Base-by-base conservation (phyloP, 192 early-diverging fungal genomes). In the Gorgonomyces haynaldii region DNA sequence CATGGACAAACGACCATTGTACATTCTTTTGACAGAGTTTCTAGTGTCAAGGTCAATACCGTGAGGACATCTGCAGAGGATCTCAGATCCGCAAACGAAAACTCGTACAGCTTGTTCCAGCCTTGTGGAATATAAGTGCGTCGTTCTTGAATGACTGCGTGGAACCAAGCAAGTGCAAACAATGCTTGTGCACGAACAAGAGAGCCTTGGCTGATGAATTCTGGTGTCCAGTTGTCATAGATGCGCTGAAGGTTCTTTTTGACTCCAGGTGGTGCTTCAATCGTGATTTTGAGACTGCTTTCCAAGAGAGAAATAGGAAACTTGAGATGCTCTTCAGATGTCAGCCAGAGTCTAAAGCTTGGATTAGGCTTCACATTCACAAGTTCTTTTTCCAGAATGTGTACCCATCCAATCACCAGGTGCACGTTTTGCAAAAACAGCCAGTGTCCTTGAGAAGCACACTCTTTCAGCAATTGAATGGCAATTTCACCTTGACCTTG, bases 61-160 rank as follows among this genome's bases (percentile, higher is more conserved):
- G 34, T 47, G 27, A 78, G 35, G 20, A 78, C 37, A 10, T 71
- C 72, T 8, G 75, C 69, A 54, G 62, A 65, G 0, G 66, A 70
- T 16, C 75, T 42, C 42, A 79, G 48, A 52, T 79, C 76, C 0
- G 74, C 70, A 21, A 63, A 57, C 4, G 70, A 74, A 53, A 71
- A 79, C 50, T 79, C 76, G 44, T 79, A 79, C 31, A 76, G 74
- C 46, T 79, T 79, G 36, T 61, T 70, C 76, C 76, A 79, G 5
- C 73, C 76, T 58, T 76, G 72, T 8, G 76, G 76, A 41, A 79
- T 70, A 50, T 70, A 79, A 9, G 56, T 70, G 15, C 76, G 31
- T 2, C 76, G 54, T 45, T 79, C 76, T 45, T 79, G 76, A 22
- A 79, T 53, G 6, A 79, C 62, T 0, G 74, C 69, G 53, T 79